Conservation (phyloP, 176 grass and related monocot species). For the Tillandsia leiboldiana region DNA sequence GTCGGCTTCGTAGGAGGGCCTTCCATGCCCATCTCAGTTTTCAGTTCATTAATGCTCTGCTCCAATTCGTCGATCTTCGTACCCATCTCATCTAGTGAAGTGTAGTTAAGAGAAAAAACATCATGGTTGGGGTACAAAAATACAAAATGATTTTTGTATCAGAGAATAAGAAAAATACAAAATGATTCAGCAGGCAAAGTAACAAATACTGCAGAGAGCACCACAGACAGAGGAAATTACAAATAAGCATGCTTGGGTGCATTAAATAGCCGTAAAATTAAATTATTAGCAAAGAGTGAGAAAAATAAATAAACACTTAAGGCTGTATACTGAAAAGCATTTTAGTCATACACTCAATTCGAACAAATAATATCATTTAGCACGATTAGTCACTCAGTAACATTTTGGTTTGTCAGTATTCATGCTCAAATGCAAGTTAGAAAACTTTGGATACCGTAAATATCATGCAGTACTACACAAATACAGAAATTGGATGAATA, state of each 20-base stretch:
- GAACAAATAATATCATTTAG: neutral
- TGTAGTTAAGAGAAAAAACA: slow-evolving; percentile 33
- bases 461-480: neutral
- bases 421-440: neutral
- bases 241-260: no score
- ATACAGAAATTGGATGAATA: slow-evolving; percentile 8
- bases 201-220: neutral
- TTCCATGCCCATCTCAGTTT: slow-evolving; percentile 48
- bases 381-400: neutral
- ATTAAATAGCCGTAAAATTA: no score
- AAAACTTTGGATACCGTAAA: slow-evolving; percentile 9
- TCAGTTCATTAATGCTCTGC: slow-evolving; percentile 62
- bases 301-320: no score
- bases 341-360: no score
- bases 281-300: no score
- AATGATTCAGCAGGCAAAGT: neutral
- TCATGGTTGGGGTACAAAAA: neutral
- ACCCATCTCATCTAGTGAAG: slow-evolving; percentile 78
- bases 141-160: neutral
- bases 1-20: slow-evolving; percentile 24
- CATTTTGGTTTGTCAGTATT: neutral
- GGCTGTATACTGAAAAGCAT: no score
- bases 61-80: slow-evolving; percentile 67
- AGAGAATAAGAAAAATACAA: neutral
- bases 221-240: neutral